These are phyloP conservation scores for Aspergillus alliaceus DNA, from an alignment of 2,329 filamentous ascomycete species.

Conservation along the genomic window DNA sequence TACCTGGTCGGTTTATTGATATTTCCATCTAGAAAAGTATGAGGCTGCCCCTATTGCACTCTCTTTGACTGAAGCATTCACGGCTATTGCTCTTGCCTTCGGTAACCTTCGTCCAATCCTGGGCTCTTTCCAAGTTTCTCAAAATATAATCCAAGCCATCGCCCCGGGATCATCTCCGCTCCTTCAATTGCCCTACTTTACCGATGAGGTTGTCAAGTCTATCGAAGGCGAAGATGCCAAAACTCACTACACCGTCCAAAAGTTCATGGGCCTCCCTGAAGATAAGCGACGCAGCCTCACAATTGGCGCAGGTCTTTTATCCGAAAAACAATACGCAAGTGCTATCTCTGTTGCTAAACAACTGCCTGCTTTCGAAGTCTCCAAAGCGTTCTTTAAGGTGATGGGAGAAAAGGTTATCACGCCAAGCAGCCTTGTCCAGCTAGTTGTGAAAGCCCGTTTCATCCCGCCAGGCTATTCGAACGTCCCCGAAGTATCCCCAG, in stretches of 20 bases:
- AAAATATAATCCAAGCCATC: constrained; percentile 87
- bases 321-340: constrained; percentile 72
- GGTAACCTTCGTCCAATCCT: constrained; percentile 80
- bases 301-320: constrained; percentile 69
- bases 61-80: constrained; percentile 81
- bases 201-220: constrained; percentile 54
- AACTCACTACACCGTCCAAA: constrained; percentile 74
- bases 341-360: constrained; percentile 77
- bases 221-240: constrained; percentile 62
- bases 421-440: constrained; percentile 85
- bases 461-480: constrained; percentile 79
- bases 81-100: constrained; percentile 83
- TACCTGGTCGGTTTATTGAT: constrained; percentile 16
- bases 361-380: constrained; percentile 78
- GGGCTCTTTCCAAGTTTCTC: constrained; percentile 76
- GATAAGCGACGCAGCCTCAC: constrained; percentile 69
- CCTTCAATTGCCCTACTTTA: constrained; percentile 88
- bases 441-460: constrained; percentile 92
- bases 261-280: constrained; percentile 84
- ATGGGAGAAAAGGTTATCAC: constrained; percentile 91
- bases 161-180: constrained; percentile 81
- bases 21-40: constrained; percentile 64
- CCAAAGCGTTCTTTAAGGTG: constrained; percentile 98
- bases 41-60: constrained; percentile 85
- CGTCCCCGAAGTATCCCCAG: constrained; percentile 71